A percentile compares a stretch with the other conserved stretches of the same genome.
Evolutionary conservation across 768 basidiomycete species (phyloP).

Genomic region (Tulasnella sp.): DNA sequence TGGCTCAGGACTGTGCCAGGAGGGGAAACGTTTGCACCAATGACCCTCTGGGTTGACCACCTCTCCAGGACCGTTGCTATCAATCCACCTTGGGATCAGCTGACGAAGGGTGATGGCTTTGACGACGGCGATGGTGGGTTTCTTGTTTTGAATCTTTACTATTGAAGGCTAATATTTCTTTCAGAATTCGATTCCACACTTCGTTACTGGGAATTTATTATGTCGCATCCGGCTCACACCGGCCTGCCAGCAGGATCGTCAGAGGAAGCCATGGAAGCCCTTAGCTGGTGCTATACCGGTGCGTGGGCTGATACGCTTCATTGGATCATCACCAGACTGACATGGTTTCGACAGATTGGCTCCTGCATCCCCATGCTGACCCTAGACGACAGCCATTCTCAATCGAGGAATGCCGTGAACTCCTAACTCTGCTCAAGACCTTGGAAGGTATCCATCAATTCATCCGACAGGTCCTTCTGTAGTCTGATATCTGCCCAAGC

Average conservation of each 20-base stretch:
- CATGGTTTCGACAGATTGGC: slow-evolving; percentile 16
- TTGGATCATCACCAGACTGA: neutral
- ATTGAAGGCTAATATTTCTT: neutral
- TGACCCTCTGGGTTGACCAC: slow-evolving; percentile 24
- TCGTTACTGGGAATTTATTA: slow-evolving; percentile 78
- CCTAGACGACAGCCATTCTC: slow-evolving; percentile 65
- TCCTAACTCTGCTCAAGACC: slow-evolving; percentile 57
- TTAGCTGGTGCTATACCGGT: slow-evolving; percentile 82
- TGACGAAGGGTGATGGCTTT: neutral
- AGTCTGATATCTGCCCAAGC: slow-evolving; percentile 7
- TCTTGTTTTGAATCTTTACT: neutral
- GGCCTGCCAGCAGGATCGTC: slow-evolving; percentile 54
- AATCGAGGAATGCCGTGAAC: slow-evolving; percentile 72
- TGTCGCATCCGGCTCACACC: slow-evolving; percentile 71
- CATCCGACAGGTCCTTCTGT: neutral
- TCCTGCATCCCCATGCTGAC: slow-evolving; percentile 59
- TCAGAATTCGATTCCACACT: slow-evolving; percentile 71
- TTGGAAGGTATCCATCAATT: slow-evolving; percentile 36
- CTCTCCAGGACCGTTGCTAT: slow-evolving; percentile 12
- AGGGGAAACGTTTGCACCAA: neutral
- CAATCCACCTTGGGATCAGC: slow-evolving; percentile 18
- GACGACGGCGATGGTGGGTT: slow-evolving; percentile 3
- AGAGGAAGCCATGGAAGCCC: slow-evolving; percentile 65
- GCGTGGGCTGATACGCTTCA: slow-evolving; percentile 28
- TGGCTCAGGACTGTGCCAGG: slow-evolving; percentile 13